These are phyloP conservation scores for Magnusiomyces fungicola DNA, from an alignment of 1,139 yeast genomes.

Conservation along the genomic window DNA sequence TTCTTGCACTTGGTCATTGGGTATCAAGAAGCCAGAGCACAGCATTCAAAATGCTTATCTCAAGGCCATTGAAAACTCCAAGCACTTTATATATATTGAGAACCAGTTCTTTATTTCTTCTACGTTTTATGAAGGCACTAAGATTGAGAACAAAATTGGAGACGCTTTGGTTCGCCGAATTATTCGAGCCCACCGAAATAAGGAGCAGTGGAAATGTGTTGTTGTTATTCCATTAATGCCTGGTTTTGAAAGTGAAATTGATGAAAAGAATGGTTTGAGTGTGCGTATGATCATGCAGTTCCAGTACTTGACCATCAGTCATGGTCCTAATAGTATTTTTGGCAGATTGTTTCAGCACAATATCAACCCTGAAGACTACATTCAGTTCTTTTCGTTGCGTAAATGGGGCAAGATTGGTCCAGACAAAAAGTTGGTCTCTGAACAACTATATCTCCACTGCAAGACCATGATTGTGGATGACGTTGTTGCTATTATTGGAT, in stretches of 20 bases:
- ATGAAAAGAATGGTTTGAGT: conserved; percentile 87
- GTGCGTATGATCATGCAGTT: conserved; percentile 96
- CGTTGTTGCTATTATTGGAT: conserved; percentile 16
- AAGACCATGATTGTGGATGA: conserved; percentile 35
- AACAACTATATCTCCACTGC: conserved; percentile 90
- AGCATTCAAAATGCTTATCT: conserved; percentile 91
- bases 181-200: conserved; percentile 73
- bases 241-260: conserved; percentile 92
- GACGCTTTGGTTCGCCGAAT: conserved; percentile 95
- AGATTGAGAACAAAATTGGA: conserved; percentile 83
- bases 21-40: conserved; percentile 73
- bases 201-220: conserved; percentile 80
- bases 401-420: conserved; percentile 95
- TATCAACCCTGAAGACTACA: conserved; percentile 78
- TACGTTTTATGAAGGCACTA: conserved; percentile 77
- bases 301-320: conserved; percentile 86
- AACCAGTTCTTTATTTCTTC: conserved; percentile 91
- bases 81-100: conserved; percentile 89
- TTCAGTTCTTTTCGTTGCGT: conserved; percentile 83
- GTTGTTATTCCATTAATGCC: conserved; percentile 95
- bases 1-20: conserved; percentile 89
- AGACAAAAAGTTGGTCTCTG: conserved; percentile 67
- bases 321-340: conserved; percentile 86
- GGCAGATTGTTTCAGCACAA: conserved; percentile 73
- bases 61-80: conserved; percentile 82